Evolutionary conservation across 208 protist species (phyloP).

Genomic region (Wallacemonas sp.): DNA sequence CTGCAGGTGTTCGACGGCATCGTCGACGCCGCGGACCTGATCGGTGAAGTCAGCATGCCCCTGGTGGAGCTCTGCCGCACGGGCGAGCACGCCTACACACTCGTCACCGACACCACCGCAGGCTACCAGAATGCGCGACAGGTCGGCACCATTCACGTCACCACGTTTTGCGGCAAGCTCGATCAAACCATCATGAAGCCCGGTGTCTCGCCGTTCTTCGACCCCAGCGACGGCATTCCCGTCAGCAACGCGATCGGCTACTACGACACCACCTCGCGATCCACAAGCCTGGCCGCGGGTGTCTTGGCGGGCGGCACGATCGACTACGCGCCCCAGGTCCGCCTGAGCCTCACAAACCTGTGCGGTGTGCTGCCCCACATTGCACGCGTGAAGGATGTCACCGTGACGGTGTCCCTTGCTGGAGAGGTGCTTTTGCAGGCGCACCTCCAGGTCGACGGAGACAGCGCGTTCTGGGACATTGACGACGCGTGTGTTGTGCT

Average conservation of each 20-base stretch:
- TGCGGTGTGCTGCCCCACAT: slow-evolving; percentile 41
- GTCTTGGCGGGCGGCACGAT: neutral
- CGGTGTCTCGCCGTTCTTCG: slow-evolving; percentile 8
- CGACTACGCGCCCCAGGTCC: slow-evolving; percentile 30
- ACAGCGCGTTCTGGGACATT: slow-evolving; percentile 46
- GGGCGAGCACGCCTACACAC: slow-evolving; percentile 36
- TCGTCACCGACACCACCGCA: slow-evolving; percentile 21
- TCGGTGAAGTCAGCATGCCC: slow-evolving; percentile 63
- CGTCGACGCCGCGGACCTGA: slow-evolving; percentile 65
- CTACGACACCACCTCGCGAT: slow-evolving; percentile 7
- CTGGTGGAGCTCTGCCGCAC: slow-evolving; percentile 59
- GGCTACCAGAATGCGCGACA: neutral
- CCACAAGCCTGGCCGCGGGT: neutral
- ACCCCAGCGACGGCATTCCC: slow-evolving; percentile 13
- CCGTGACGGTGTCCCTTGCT: slow-evolving; percentile 41
- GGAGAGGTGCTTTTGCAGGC: slow-evolving; percentile 44
- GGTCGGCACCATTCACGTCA: slow-evolving; percentile 19
- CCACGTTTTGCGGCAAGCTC: slow-evolving; percentile 13
- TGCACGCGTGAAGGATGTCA: slow-evolving; percentile 40
- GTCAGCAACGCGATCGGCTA: slow-evolving; percentile 9
- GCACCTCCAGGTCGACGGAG: slow-evolving; percentile 26
- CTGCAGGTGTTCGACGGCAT: slow-evolving; percentile 79
- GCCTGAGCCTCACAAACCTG: slow-evolving; percentile 60
- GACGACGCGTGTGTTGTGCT: slow-evolving; percentile 42
- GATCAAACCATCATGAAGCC: slow-evolving; percentile 12